A percentile compares a stretch with the other conserved stretches of the same genome.
Conservation (phyloP, 192 early-diverging fungal genomes). For the Coemansia sp. region DNA sequence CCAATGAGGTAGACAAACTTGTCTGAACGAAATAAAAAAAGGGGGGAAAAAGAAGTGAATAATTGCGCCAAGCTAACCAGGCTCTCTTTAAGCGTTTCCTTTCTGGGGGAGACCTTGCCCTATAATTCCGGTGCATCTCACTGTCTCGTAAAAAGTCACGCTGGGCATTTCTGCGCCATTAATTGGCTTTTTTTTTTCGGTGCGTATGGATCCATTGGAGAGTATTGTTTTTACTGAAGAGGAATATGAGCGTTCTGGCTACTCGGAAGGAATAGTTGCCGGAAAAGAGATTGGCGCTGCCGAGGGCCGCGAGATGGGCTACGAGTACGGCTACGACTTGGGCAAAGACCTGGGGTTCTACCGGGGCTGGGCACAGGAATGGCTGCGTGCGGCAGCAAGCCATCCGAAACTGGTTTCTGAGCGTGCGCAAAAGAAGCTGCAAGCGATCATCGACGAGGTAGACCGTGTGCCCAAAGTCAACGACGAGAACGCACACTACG, state of each 20-base stretch:
- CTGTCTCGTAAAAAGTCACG: too few species aligned
- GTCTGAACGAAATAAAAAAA: too few species aligned
- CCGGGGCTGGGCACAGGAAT: constrained; percentile 46
- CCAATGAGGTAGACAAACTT: too few species aligned
- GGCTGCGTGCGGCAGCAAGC: constrained; percentile 19
- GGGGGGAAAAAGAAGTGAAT: too few species aligned
- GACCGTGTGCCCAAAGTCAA: constrained; percentile 23
- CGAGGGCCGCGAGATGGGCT: constrained; percentile 49
- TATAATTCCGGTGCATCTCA: too few species aligned
- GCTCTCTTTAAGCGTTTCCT: too few species aligned
- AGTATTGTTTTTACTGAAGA: background rate
- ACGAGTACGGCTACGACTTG: constrained; percentile 37
- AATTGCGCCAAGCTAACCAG: too few species aligned
- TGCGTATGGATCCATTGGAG: too few species aligned
- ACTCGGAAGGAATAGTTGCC: constrained; percentile 24
- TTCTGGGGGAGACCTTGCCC: too few species aligned
- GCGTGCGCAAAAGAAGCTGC: constrained; percentile 33
- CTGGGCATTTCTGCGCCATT: too few species aligned
- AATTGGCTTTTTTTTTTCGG: too few species aligned
- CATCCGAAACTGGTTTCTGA: constrained; percentile 30
- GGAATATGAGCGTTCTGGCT: constrained; percentile 31
- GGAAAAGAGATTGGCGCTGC: constrained; percentile 22
- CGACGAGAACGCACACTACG: constrained; percentile 38
- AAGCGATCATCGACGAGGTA: constrained; percentile 19
- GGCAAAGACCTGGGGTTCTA: constrained; percentile 52